Evolutionary conservation across 306 rosid genomes (phyloP).

Genomic region (Inga oerstediana): DNA sequence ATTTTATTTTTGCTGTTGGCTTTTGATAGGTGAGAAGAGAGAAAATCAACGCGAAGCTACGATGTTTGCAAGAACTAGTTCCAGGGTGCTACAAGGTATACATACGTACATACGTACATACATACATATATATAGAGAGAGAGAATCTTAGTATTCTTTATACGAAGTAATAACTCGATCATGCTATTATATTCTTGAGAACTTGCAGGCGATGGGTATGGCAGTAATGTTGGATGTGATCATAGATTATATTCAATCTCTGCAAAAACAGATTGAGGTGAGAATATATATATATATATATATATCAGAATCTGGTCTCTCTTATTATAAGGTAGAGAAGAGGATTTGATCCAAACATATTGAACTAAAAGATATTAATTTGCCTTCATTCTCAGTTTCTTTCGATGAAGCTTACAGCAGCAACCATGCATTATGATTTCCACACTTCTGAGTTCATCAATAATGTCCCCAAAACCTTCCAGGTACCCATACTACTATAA

Average conservation of each 20-base stretch:
- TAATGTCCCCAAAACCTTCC: slow-evolving; percentile 38
- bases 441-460: slow-evolving; percentile 29
- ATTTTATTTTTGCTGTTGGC: neutral
- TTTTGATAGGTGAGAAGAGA: slow-evolving; percentile 59
- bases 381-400: slow-evolving; percentile 47
- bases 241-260: slow-evolving; percentile 65
- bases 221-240: slow-evolving; percentile 75
- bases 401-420: slow-evolving; percentile 70
- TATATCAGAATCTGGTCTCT: neutral
- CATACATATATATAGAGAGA: no score
- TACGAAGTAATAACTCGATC: neutral
- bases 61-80: slow-evolving; percentile 59
- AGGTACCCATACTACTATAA: slow-evolving; percentile 35
- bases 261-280: slow-evolving; percentile 70
- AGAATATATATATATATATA: neutral
- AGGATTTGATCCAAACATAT: neutral
- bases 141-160: neutral
- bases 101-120: neutral
- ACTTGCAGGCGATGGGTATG: slow-evolving; percentile 73
- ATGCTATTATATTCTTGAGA: neutral
- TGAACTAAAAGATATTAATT: neutral
- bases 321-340: neutral
- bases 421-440: slow-evolving; percentile 54
- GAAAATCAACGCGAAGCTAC: slow-evolving; percentile 64
- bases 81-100: slow-evolving; percentile 72